Base-by-base conservation (phyloP, 2,329 filamentous ascomycete species). In the Colletotrichum sp. region DNA sequence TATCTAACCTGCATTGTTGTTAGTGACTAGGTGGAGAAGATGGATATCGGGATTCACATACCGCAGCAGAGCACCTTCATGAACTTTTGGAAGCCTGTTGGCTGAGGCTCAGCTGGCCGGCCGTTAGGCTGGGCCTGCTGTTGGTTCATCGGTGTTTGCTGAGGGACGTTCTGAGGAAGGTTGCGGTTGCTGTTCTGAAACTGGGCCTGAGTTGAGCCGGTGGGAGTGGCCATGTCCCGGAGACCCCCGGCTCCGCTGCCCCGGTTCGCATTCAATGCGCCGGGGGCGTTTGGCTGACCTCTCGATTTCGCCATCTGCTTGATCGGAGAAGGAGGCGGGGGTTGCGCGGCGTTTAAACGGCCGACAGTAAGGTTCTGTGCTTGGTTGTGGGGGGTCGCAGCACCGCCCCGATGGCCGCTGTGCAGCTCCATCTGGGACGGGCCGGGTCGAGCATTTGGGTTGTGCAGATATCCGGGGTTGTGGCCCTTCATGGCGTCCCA, bases 111-210 rank as follows among this genome's bases (percentile, higher is more conserved):
- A 80, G 90, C 87, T 60, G 88, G 88, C 78, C 90, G 89, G 79
- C 89, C 89, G 82, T 86, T 91, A 84, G 86, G 87, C 82, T 87
- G 87, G 78, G 90, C 86, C 82, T 89, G 88, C 68, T 83, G 83
- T 69, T 83, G 83, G 64, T 88, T 90, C 87, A 92, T 88, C 75
- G 89, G 91, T 74, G 90, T 88, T 82, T 93, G 92, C 77, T 90
- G 88, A 77, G 90, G 91, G 82, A 91, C 90, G 78, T 90, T 89
- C 81, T 92, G 92, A 66, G 94, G 91, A 79, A 98, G 90, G 85
- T 98, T 97, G 84, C 95, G 95, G 82, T 94, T 95, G 88, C 95
- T 98, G 90, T 95, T 96, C 88, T 98, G 96, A 90, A 98, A 98
- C 84, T 98, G 96, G 79, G 96, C 96, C 86, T 98, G 95, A 78